Evolutionary conservation across 306 rosid species (phyloP), one percentile per base, ranked within the genome.

Genomic region (Cajanus cajan): DNA sequence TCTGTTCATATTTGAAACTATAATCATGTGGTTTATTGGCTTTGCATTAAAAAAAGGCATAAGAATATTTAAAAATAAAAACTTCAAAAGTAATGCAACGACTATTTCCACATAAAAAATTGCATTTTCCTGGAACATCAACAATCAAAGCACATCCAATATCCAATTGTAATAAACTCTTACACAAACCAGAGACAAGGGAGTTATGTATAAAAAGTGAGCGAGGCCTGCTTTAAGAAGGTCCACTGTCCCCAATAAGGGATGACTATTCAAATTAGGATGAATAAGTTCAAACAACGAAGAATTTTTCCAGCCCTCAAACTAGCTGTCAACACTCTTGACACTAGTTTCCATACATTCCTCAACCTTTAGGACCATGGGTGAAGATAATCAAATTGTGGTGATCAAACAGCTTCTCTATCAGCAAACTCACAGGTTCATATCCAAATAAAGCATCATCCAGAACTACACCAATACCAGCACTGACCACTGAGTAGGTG

Each of bases 321-420:
- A 73, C 77, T 58, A 77, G 52, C 52, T 24, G 61, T 62, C 75
- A 57, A 83, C 54, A 72, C 41, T 65, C 68, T 54, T 39, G 51
- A 52, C 61, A 57, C 69, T 59, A 21, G 55, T 59, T 13, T 82
- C 45, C 21, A 64, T 65, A 73, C 64, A 58, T 44, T 73, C 78
- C 72, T 31, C 57, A 52, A 55, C 59, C 72, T 22, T 45, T 55
- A 54, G 74, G 44, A 68, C 39, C 63, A 33, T 44, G 25, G 16
- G 55, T 21, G 54, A 16, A 54, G 51, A 73, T 68, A 61, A 78
- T 51, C 69, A 68, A 76, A 31, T 59, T 11, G 5, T 28, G 61
- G 19, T 39, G 16, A 55, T 68, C 73, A 80, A 65, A 67, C 43
- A 54, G 71, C 68, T 76, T 36, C 83, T 54, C 48, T 45, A 62